Evolutionary conservation across 73 alveolate genomes (phyloP).

Genomic region (Paramecium primaurelia): DNA sequence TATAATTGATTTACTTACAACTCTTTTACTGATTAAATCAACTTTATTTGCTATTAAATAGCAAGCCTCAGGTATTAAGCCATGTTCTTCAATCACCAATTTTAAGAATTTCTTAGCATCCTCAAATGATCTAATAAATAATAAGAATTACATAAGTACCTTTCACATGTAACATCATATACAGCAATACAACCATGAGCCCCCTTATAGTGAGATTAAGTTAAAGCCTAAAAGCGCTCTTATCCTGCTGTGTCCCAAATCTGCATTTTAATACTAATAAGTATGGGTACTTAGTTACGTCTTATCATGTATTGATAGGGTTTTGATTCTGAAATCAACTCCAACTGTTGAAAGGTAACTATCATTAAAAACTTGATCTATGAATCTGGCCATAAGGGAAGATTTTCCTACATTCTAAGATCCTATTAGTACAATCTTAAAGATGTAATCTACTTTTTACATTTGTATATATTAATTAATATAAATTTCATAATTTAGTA

Average conservation of each 20-base stretch:
- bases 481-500: not conserved
- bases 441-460: conserved; percentile 52
- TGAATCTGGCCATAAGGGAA: conserved; percentile 38
- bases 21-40: conserved; percentile 20
- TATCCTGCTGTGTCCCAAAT: conserved; percentile 89
- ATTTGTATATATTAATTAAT: not conserved
- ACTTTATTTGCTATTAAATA: conserved; percentile 39
- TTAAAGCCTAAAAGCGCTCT: conserved; percentile 75
- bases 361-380: conserved; percentile 26
- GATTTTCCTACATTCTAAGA: conserved; percentile 61
- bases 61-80: conserved; percentile 9
- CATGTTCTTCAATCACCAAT: conserved; percentile 43
- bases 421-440: conserved; percentile 64
- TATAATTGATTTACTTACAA: not conserved
- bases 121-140: conserved; percentile 25
- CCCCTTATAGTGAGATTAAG: conserved; percentile 83
- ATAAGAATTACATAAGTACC: not conserved
- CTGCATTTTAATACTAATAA: conserved; percentile 61
- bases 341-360: conserved; percentile 54
- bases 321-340: conserved; percentile 59
- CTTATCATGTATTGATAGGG: not conserved
- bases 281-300: not conserved
- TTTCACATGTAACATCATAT: conserved; percentile 69
- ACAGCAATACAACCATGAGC: conserved; percentile 79
- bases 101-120: conserved; percentile 32